Evolutionary conservation across 805 yeast genomes (phyloP), one percentile per base, ranked within the genome.

Genomic region (Candida bentonensis): DNA sequence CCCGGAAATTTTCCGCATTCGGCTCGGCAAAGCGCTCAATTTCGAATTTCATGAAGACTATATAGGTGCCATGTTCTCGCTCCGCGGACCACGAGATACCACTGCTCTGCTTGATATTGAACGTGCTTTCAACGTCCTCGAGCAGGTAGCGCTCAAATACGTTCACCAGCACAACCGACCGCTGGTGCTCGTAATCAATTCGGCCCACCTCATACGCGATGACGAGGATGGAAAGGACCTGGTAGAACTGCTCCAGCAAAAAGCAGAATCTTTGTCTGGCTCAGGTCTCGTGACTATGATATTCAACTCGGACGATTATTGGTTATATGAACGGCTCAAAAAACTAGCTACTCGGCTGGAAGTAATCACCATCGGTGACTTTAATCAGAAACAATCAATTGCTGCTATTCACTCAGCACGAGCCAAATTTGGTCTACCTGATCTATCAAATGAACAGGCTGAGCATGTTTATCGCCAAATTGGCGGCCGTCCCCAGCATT

Each of bases 401-500:
- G 66, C 64, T 26, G 79, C 83, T 0, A 58, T 82, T 42, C 46
- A 52, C 45, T 66, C 69, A 23, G 66, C 79, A 1, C 66, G 94
- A 44, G 53, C 57, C 41, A 60, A 63, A 45, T 63, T 56, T 47
- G 17, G n/a, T n/a, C 17, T 30, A 7, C 36, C 36, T 15, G 49
- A 51, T 0, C 47, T 77, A 1, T 56, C 63, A 15, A 70, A 66
- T 2, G 62, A 57, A 0, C 43, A 53, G 1, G 78, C 82, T 22
- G 63, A 73, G 43, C 61, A 71, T 34, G 69, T 83, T 2, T 83
- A 79, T 57, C 76, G 78, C 47, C 62, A 82, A 28, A 74, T 83
- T 40, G 94, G 94, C 2, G 94, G 94, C 1, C 68, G 94, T 41
- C 87, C 94, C 0, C 94, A 84, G 59, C 89, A 84, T 59, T 61